These are phyloP conservation scores for Discostella stelligera DNA, from an alignment of 352 stramenopile species.

Conservation along the genomic window DNA sequence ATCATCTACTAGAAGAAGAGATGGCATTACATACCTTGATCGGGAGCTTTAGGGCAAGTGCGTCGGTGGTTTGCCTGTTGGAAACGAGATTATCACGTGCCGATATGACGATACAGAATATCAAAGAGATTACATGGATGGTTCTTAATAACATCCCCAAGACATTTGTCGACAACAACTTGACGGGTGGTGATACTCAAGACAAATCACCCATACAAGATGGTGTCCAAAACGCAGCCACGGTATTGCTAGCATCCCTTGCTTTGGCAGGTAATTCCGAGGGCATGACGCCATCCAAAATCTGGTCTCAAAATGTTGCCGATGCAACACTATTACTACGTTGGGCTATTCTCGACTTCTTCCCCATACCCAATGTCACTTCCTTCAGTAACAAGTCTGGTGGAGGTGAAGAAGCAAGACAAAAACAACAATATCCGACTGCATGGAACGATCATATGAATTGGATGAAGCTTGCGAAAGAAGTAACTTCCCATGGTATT, in stretches of 20 bases:
- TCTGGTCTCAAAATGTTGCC: conserved; percentile 48
- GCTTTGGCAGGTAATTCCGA: conserved; percentile 50
- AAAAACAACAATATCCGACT: not conserved
- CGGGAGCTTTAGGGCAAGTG: conserved; percentile 22
- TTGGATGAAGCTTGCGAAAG: conserved; percentile 28
- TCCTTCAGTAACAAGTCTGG: not conserved
- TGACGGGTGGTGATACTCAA: too few species aligned
- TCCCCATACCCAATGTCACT: conserved; percentile 24
- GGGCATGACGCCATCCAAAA: conserved; percentile 32
- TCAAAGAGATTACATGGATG: conserved; percentile 34
- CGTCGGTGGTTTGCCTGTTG: conserved; percentile 55
- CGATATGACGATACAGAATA: conserved; percentile 30
- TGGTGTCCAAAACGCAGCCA: conserved; percentile 41
- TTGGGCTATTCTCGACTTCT: conserved; percentile 46
- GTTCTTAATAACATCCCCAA: conserved; percentile 27
- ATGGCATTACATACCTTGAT: conserved; percentile 1
- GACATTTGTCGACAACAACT: not conserved
- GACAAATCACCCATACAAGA: not conserved
- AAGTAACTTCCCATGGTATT: not conserved
- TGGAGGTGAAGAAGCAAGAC: not conserved
- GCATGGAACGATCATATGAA: conserved; percentile 32
- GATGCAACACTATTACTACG: conserved; percentile 38
- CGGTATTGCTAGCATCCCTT: conserved; percentile 46
- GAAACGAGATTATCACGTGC: conserved; percentile 57
- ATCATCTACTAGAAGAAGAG: not conserved